A percentile compares a stretch with the other conserved stretches of the same genome.
Evolutionary conservation across 441 rosid species (phyloP).

Genomic region (Aquilaria agallochum): DNA sequence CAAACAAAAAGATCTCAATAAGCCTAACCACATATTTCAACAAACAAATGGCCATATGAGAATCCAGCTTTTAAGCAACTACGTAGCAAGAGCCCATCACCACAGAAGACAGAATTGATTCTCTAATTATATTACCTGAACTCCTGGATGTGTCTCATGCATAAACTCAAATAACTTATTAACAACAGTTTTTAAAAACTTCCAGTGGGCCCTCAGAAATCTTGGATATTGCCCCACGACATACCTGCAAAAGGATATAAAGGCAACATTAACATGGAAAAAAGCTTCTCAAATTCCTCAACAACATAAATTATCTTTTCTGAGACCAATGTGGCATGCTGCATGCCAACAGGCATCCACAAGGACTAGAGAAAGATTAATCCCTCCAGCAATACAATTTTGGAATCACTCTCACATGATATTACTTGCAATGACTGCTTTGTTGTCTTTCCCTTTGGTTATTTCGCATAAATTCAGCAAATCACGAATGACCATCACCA

Average conservation of each 20-base stretch:
- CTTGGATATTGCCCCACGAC: slow-evolving; percentile 99
- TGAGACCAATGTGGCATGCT: slow-evolving; percentile 2
- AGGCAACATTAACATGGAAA: slow-evolving; percentile 9
- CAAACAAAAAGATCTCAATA: too few relatives aligned
- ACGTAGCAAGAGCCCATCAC: too few relatives aligned
- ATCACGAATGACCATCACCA: slow-evolving; percentile 99
- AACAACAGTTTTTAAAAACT: slow-evolving; percentile 98
- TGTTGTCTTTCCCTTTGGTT: slow-evolving; percentile 98
- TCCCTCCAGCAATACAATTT: neutral
- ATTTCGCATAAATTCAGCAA: slow-evolving; percentile 96
- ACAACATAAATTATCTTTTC: neutral
- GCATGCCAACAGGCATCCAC: slow-evolving; percentile 4
- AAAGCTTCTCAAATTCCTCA: neutral
- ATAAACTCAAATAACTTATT: slow-evolving; percentile 99
- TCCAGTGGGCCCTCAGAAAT: slow-evolving; percentile 99
- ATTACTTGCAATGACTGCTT: slow-evolving; percentile 99
- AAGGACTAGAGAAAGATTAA: neutral
- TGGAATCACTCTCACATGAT: slow-evolving; percentile 72
- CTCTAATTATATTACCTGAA: slow-evolving; percentile 57
- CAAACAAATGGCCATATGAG: too few relatives aligned
- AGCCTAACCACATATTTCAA: too few relatives aligned
- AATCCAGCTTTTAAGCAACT: too few relatives aligned
- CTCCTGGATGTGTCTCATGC: slow-evolving; percentile 99
- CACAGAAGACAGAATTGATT: neutral
- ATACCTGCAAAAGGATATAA: slow-evolving; percentile 57